Evolutionary conservation across 306 rosid species (phyloP), one percentile per base, ranked within the genome.

Genomic region (Oxytropis ochrocephala): DNA sequence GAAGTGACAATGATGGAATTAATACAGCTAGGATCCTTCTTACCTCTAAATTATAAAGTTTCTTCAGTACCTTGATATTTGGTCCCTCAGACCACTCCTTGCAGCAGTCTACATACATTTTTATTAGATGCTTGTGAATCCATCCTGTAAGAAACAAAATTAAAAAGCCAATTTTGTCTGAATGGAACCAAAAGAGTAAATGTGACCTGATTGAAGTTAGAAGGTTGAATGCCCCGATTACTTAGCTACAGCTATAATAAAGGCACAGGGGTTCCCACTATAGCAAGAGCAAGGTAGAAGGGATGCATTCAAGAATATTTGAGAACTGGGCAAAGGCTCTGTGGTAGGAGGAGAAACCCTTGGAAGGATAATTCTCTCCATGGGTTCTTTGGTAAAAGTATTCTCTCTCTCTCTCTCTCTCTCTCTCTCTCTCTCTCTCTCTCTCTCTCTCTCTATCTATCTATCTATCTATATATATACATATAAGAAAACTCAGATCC

Each of bases 11-110:
- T 29, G 32, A 39, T 36, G 39, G 53, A 54, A 27, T 33, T 35
- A 65, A 42, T 16, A 53, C 70, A 27, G 17, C 29, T 62, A 48
- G 67, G 16, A 38, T 64, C 82, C 62, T 30, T 14, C 73, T 71
- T 83, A 94, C 98, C 98, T 88, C 95, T 81, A 87, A 67, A 80
- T 90, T 88, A 82, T 88, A 94, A 60, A 94, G 87, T 79, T 85
- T 90, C 87, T 83, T 90, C 62, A 88, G 77, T 72, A 94, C 85
- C 78, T 88, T 87, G 85, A 82, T 81, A 64, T 87, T 90, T 46
- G 91, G 94, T 71, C 77, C 85, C 85, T 76, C 91, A 14, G 88
- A 82, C 66, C 84, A 67, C 82, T 87, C 95, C 70, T 76, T 78
- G 84, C 98, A 94, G 83, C 88, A 66, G 53, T 85, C 88, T 2